Conservation (phyloP, 2,329 filamentous ascomycete genomes). For the Lecanosticta acicola region DNA sequence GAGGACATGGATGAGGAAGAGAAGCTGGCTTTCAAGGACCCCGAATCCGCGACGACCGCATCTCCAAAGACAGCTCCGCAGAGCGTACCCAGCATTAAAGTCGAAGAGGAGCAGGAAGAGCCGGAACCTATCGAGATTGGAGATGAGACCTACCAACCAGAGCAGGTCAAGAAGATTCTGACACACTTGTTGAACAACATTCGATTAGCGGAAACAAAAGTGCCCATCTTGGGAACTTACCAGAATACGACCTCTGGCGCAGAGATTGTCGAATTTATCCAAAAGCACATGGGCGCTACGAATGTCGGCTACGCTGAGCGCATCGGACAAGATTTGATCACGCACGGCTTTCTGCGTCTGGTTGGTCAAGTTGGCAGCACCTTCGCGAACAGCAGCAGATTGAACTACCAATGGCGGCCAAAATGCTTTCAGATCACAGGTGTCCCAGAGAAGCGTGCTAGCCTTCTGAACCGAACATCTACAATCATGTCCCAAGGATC, state of each 20-base stretch:
- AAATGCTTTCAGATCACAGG: conserved; percentile 85
- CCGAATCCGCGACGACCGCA: conserved; percentile 45
- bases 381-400: conserved; percentile 94
- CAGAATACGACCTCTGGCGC: conserved; percentile 85
- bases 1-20: conserved; percentile 98
- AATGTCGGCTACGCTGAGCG: conserved; percentile 87
- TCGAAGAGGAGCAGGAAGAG: conserved; percentile 63
- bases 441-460: conserved; percentile 77
- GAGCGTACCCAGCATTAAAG: conserved; percentile 78
- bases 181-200: conserved; percentile 80
- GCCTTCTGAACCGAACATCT: conserved; percentile 62
- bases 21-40: conserved; percentile 93
- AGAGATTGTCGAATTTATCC: conserved; percentile 93
- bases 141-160: conserved; percentile 75
- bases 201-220: conserved; percentile 84
- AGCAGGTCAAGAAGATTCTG: conserved; percentile 87
- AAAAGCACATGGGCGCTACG: conserved; percentile 75
- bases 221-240: conserved; percentile 91
- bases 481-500: conserved; percentile 55
- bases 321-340: conserved; percentile 88
- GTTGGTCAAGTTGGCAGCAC: conserved; percentile 91
- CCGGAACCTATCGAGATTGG: conserved; percentile 83
- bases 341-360: conserved; percentile 78
- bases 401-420: conserved; percentile 96
- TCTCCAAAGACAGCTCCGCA: conserved; percentile 46